Base-by-base conservation (phyloP, 1,284 basidiomycete genomes). In the Tilletia setariae region DNA sequence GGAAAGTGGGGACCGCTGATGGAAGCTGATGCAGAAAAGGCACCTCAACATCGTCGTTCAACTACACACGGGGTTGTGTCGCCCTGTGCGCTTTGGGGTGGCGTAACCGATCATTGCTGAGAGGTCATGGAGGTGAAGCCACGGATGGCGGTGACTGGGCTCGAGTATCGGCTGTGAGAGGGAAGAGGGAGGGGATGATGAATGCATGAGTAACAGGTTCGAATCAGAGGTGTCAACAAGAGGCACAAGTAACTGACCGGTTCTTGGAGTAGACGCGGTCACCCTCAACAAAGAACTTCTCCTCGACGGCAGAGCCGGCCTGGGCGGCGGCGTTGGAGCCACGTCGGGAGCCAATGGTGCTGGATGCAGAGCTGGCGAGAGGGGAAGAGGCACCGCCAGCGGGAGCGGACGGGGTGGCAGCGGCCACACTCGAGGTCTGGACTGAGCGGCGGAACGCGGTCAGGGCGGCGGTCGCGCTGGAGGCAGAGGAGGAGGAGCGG, bases 221-320 rank as follows among this genome's bases (percentile, higher is more conserved):
- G 15, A 11, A 19, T 28, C 53, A 21, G 35, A 35, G 25, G 4
- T 28, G 35, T 61, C 2, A 2, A 59, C 23, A 8, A 59, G 53
- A 19, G 8, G 2, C 23, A 16, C 21, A 32, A 19, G 32, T 7
- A 35, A 61, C 56, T 32, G 19, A 61, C 56, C 56, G 56, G 30
- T 32, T 35, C 56, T 61, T 61, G 56, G 30, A 35, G 56, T 32
- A 61, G 56, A 61, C 32, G 7, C 56, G 56, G 32, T 61, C 56
- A 19, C 56, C 56, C 56, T 61, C 56, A 30, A 61, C 28, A 30
- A 61, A 61, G 56, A 61, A 61, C 56, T 61, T 61, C 30, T 61
- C 56, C 56, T 32, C 28, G n/a, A 21, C 25, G 16, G 56, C 28
- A n/a, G 56, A 30, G 56, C 30, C 56, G n/a, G 56, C 56, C 56